Conservation (phyloP, 2,329 filamentous ascomycete species). For the Alternaria consortialis region DNA sequence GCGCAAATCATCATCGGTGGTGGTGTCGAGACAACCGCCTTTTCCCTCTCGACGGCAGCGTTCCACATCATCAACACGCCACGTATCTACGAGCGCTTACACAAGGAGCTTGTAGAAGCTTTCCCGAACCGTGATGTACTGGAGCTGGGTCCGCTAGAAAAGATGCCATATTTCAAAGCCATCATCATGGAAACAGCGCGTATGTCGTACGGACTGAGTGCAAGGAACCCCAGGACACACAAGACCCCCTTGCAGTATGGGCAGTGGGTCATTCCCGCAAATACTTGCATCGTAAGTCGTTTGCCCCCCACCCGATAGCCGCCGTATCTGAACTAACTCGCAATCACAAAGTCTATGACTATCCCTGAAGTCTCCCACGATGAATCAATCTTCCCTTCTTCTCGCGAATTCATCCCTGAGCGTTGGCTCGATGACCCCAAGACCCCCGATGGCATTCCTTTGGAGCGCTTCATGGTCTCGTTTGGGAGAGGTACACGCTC, state of each 20-base stretch:
- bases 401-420: constrained; percentile 50
- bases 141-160: constrained; percentile 31
- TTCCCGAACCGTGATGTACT: constrained; percentile 37
- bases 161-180: constrained; percentile 19
- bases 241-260: constrained; percentile 31
- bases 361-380: constrained; percentile 49
- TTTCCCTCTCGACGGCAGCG: constrained; percentile 38
- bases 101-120: constrained; percentile 40
- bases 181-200: constrained; percentile 44
- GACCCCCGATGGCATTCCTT: constrained; percentile 40
- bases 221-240: constrained; percentile 49
- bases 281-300: constrained; percentile 44
- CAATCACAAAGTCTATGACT: constrained; percentile 38
- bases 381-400: constrained; percentile 50
- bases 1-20: constrained; percentile 51
- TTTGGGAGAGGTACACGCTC: constrained; percentile 54
- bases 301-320: background rate
- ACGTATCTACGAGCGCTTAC: constrained; percentile 41
- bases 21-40: constrained; percentile 52
- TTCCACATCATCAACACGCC: constrained; percentile 48
- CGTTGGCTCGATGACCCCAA: constrained; percentile 51
- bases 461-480: constrained; percentile 53
- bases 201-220: constrained; percentile 52
- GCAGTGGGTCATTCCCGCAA: constrained; percentile 42
- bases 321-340: background rate